phyloP scores from a whole-genome alignment of 2,329 filamentous ascomycete species.

The Chrysoporthe deuterocubensis region DNA sequence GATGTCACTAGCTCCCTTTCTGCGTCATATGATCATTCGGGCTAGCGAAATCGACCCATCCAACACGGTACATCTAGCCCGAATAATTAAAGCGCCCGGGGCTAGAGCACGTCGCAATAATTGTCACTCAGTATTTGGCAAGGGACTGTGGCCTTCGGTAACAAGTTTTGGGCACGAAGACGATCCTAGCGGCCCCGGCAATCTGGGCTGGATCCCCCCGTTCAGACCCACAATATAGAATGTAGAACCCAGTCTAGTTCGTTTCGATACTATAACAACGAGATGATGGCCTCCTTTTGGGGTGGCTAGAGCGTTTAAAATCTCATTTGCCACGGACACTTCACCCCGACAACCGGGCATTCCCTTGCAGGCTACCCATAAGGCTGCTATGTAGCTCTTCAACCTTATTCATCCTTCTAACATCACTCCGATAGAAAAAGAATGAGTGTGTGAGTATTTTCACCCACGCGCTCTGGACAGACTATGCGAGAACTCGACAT shows the following conservation, averaged over 20 bases:
- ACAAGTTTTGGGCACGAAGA: neutral
- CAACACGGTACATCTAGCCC: neutral
- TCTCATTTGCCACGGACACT: neutral
- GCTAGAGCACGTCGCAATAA: neutral
- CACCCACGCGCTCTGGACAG: neutral
- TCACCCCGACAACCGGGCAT: neutral
- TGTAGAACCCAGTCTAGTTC: slow-evolving; percentile 1
- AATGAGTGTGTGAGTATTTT: neutral
- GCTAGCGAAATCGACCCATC: neutral
- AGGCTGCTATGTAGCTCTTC: neutral
- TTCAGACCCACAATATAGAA: neutral
- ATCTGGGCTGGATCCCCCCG: neutral
- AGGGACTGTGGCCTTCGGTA: neutral
- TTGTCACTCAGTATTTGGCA: neutral
- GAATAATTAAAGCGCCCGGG: neutral
- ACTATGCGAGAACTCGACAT: neutral
- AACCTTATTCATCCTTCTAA: neutral
- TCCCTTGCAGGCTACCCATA: neutral
- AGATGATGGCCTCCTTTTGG: neutral
- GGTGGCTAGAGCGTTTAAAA: neutral
- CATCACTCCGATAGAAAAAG: neutral
- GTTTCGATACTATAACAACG: neutral
- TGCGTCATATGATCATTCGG: neutral
- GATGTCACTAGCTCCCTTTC: neutral
- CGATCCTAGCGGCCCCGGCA: neutral